Conservation (phyloP, 2,329 filamentous ascomycete genomes). For the Fusarium keratoplasticum region DNA sequence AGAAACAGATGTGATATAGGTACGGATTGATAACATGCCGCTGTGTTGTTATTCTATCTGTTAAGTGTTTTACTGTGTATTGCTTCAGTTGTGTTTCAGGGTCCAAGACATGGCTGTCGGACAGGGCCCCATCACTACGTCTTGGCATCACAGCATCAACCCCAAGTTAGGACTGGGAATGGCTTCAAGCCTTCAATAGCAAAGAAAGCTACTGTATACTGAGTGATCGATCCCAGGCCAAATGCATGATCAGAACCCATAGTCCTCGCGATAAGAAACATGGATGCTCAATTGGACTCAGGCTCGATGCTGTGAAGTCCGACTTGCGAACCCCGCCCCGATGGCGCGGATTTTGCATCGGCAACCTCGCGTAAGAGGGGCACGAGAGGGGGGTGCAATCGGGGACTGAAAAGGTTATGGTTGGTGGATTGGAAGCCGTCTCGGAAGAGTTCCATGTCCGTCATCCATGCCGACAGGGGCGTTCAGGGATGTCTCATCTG, state of each 20-base stretch:
- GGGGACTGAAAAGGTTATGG: neutral
- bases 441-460: constrained; percentile 2
- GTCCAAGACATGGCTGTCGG: neutral
- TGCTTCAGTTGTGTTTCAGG: neutral
- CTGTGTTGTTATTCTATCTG: neutral
- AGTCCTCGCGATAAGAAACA: neutral
- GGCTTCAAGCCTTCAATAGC: neutral
- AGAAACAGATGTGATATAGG: neutral
- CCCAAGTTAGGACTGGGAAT: no score
- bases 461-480: neutral
- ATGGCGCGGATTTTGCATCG: constrained; percentile 19
- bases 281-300: neutral
- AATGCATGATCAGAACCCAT: neutral
- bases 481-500: neutral
- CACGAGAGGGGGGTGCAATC: neutral
- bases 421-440: constrained; percentile 5
- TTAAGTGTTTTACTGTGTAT: neutral
- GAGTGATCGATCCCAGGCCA: neutral
- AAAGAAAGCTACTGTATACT: neutral
- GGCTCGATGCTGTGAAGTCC: neutral
- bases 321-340: neutral
- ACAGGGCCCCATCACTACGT: neutral
- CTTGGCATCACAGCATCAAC: neutral
- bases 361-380: constrained; percentile 16
- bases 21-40: neutral